A percentile compares a stretch with the other conserved stretches of the same genome.
Evolutionary conservation across 2,329 filamentous ascomycete genomes (phyloP).

Genomic region (Paecilomyces formosus): DNA sequence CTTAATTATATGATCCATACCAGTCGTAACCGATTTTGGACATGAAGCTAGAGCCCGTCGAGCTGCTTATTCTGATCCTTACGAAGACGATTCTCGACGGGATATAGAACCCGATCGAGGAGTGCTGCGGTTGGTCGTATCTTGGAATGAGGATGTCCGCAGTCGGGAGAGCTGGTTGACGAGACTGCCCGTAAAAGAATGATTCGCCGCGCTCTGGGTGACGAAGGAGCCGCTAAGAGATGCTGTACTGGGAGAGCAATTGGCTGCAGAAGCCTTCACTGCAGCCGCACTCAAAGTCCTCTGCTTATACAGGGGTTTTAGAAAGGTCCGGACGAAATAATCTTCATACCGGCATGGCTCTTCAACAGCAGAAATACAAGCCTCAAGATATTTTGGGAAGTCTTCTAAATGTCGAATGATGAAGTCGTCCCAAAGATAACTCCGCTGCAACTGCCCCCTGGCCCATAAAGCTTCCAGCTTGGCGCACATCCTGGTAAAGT

Average conservation of each 20-base stretch:
- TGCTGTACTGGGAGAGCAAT: conserved; percentile 1
- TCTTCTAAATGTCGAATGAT: conserved; percentile 31
- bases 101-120: conserved; percentile 2
- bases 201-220: neutral
- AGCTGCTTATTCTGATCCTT: neutral
- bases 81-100: neutral
- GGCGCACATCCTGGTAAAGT: conserved; percentile 32
- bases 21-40: neutral
- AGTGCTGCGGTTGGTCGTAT: conserved; percentile 2
- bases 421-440: conserved; percentile 41
- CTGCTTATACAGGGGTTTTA: conserved; percentile 25
- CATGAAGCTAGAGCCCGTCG: neutral
- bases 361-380: conserved; percentile 15
- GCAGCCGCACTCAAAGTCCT: conserved; percentile 26
- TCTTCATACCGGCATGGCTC: conserved; percentile 27
- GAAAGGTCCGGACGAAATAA: conserved; percentile 29
- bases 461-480: conserved; percentile 26
- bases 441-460: conserved; percentile 22
- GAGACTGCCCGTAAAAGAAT: conserved; percentile 20
- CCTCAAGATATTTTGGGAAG: conserved; percentile 27
- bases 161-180: conserved; percentile 16
- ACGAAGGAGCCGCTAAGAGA: neutral
- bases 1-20: neutral
- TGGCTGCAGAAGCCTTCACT: conserved; percentile 21
- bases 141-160: conserved; percentile 15